Conservation (phyloP, 176 grass and related monocot genomes). For the sorghum (Sorghum bicolor) region Sorghum_bicolor_NCBIv3 NC_012875.2:53677501-53678000, state of each 20-base stretch:
- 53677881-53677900: conserved; percentile 18
- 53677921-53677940: background rate
- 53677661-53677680: background rate
- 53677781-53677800: conserved; percentile 29
- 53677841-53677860: background rate
- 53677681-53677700: background rate
- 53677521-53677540: too few species aligned
- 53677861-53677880: background rate
- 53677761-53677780: background rate
- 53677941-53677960: too few species aligned
- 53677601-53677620: too few species aligned
- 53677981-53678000: background rate
- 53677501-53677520: too few species aligned
- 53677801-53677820: conserved; percentile 3
- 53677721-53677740: background rate
- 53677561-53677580: too few species aligned
- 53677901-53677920: background rate
- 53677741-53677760: too few species aligned
- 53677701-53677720: background rate
- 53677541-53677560: too few species aligned
- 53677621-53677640: background rate
- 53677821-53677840: background rate
- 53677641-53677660: background rate
- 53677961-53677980: background rate
- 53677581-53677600: too few species aligned